Percentiles rank a stretch among this genome's conserved stretches.
Evolutionary conservation across 192 early-diverging fungal species (phyloP).

Genomic region (Coemansia sp.): DNA sequence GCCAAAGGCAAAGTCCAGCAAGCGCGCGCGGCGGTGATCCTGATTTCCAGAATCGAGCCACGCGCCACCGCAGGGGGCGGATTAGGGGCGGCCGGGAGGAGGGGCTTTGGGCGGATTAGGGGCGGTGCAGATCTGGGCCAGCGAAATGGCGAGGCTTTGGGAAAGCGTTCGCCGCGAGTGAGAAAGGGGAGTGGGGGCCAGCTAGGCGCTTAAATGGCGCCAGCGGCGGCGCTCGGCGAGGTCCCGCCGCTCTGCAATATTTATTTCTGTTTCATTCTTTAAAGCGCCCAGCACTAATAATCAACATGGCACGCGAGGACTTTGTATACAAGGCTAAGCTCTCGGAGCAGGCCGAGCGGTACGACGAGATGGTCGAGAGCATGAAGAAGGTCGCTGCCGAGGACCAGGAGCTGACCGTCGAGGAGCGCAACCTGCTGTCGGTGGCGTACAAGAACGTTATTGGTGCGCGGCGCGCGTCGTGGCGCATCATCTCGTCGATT

Average conservation of each 20-base stretch:
- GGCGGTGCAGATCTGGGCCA: constrained; percentile 3
- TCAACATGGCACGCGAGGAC: constrained; percentile 59
- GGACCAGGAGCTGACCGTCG: constrained; percentile 77
- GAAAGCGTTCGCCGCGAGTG: neutral
- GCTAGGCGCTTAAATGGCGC: constrained; percentile 5
- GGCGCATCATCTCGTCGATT: constrained; percentile 96
- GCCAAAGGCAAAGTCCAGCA: constrained; percentile 4
- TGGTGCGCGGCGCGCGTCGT: constrained; percentile 94
- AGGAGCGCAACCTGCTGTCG: constrained; percentile 96
- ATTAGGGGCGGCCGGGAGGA: constrained; percentile 5
- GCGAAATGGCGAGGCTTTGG: neutral
- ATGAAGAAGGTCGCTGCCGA: constrained; percentile 69
- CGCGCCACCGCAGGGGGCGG: constrained; percentile 5
- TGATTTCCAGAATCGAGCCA: neutral
- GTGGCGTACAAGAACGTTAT: constrained; percentile 99
- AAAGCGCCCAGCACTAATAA: neutral
- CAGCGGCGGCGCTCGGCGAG: neutral
- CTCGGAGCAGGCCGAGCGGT: constrained; percentile 98
- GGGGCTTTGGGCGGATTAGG: constrained; percentile 11
- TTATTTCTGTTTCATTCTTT: constrained; percentile 7
- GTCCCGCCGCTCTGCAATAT: neutral
- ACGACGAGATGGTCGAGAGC: constrained; percentile 88
- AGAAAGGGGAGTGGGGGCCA: neutral
- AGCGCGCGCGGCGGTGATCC: constrained; percentile 4
- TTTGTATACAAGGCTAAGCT: constrained; percentile 99